These are phyloP conservation scores for Nannochloropsis salina DNA, from an alignment of 108 stramenopile species.

Conservation along the genomic window DNA sequence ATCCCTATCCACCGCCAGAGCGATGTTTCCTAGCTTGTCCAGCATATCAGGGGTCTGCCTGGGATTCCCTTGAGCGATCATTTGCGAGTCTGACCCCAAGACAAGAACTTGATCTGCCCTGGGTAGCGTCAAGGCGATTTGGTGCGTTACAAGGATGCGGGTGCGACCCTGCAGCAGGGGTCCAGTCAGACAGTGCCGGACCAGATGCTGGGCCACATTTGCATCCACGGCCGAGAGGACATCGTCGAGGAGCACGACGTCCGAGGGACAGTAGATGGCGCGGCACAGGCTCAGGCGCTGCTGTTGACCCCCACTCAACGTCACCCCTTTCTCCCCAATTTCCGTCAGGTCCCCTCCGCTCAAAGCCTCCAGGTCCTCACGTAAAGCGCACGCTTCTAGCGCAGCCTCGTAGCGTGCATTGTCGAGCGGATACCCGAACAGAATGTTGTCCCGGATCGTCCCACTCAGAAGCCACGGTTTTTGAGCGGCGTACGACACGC, in stretches of 20 bases:
- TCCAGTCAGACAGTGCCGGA: conserved; percentile 40
- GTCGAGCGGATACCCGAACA: conserved; percentile 72
- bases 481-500: conserved; percentile 75
- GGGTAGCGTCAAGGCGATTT: conserved; percentile 15
- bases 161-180: conserved; percentile 37
- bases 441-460: conserved; percentile 82
- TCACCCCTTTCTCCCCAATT: conserved; percentile 51
- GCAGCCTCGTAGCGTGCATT: conserved; percentile 61
- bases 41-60: neutral
- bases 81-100: neutral
- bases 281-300: conserved; percentile 31
- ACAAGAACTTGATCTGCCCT: conserved; percentile 19
- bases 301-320: conserved; percentile 44
- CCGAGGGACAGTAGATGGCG: conserved; percentile 26
- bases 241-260: conserved; percentile 46
- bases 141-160: conserved; percentile 48
- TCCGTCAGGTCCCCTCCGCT: conserved; percentile 55
- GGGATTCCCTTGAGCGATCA: neutral
- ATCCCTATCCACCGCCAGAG: neutral
- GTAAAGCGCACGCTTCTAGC: conserved; percentile 66
- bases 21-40: neutral
- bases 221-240: conserved; percentile 54
- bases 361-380: conserved; percentile 65
- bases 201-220: conserved; percentile 47
- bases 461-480: conserved; percentile 84